Percentiles rank a stretch among this genome's conserved stretches.
These are phyloP conservation scores for Patellaria atrata DNA, from an alignment of 495 filamentous ascomycete genomes.

Conservation along the genomic window DNA sequence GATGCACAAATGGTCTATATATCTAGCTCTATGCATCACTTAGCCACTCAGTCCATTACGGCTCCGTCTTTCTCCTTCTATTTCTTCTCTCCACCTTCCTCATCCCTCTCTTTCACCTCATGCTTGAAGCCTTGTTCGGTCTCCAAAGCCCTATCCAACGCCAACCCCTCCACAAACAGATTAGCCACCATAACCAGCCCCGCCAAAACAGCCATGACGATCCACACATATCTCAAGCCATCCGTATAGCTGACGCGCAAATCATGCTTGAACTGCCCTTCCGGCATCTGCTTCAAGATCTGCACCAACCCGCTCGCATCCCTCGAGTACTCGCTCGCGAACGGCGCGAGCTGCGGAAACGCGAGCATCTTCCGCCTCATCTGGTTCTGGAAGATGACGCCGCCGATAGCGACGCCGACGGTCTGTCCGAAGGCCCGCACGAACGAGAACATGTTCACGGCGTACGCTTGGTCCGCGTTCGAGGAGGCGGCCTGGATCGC, in stretches of 20 bases:
- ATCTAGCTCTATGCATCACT: too few species aligned
- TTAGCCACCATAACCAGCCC: constrained; percentile 36
- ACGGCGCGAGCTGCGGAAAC: constrained; percentile 21
- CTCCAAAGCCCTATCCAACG: constrained; percentile 22
- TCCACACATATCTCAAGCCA: constrained; percentile 25
- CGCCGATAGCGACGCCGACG: constrained; percentile 46
- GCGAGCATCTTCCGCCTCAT: constrained; percentile 32
- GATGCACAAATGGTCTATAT: too few species aligned
- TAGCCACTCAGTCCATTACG: too few species aligned
- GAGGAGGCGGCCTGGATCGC: constrained; percentile 36
- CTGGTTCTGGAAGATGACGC: constrained; percentile 44
- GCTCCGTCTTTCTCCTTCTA: too few species aligned
- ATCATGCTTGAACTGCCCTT: constrained; percentile 20
- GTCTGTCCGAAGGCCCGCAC: constrained; percentile 47
- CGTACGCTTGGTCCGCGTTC: constrained; percentile 31
- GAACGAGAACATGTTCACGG: constrained; percentile 45
- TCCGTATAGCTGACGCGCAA: constrained; percentile 28
- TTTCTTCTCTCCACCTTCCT: too few species aligned
- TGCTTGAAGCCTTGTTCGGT: constrained; percentile 27
- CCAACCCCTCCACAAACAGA: constrained; percentile 32
- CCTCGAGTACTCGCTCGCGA: constrained; percentile 27
- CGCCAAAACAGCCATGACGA: constrained; percentile 35
- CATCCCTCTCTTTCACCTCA: constrained; percentile 19
- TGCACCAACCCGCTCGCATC: constrained; percentile 36
- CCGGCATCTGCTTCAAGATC: constrained; percentile 26